Percentiles rank a stretch among this genome's conserved stretches.
Conservation (phyloP, 176 grass and related monocot species). For the Carex cristatella region DNA sequence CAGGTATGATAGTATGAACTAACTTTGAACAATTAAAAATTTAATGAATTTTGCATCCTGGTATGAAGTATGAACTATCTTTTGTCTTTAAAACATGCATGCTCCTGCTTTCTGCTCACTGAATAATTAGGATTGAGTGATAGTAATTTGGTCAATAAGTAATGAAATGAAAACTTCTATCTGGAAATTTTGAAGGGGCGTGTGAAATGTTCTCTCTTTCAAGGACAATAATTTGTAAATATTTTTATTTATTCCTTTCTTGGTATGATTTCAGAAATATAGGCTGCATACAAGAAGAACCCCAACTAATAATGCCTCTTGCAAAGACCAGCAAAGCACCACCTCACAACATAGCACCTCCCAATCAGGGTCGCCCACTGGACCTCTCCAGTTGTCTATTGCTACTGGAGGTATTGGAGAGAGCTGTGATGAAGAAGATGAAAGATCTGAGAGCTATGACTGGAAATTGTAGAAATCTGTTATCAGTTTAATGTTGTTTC, state of each 20-base stretch:
- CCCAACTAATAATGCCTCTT: constrained; percentile 19
- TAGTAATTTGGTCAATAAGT: no score
- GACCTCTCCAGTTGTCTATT: constrained; percentile 46
- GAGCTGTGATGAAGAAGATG: constrained; percentile 49
- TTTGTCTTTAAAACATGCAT: no score
- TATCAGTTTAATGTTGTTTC: background rate
- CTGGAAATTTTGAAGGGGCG: no score
- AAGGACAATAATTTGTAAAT: no score
- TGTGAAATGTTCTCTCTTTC: no score
- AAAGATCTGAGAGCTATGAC: constrained; percentile 55
- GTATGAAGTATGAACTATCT: no score
- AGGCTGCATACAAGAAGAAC: constrained; percentile 58
- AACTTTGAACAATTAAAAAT: background rate
- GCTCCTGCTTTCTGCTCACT: no score
- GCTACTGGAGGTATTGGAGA: constrained; percentile 39
- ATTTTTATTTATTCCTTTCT: background rate
- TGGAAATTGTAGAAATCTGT: constrained; percentile 36
- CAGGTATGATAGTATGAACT: constrained; percentile 39
- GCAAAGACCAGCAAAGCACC: constrained; percentile 36
- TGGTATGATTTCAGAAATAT: constrained; percentile 54
- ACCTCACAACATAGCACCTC: constrained; percentile 65
- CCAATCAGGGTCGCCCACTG: constrained; percentile 68
- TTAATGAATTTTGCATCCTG: background rate
- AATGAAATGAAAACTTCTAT: no score
- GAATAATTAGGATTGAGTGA: no score